A percentile compares a stretch with the other conserved stretches of the same genome.
These are phyloP conservation scores for Lachnellula arida DNA, from an alignment of 2,329 filamentous ascomycete genomes.

Conservation along the genomic window DNA sequence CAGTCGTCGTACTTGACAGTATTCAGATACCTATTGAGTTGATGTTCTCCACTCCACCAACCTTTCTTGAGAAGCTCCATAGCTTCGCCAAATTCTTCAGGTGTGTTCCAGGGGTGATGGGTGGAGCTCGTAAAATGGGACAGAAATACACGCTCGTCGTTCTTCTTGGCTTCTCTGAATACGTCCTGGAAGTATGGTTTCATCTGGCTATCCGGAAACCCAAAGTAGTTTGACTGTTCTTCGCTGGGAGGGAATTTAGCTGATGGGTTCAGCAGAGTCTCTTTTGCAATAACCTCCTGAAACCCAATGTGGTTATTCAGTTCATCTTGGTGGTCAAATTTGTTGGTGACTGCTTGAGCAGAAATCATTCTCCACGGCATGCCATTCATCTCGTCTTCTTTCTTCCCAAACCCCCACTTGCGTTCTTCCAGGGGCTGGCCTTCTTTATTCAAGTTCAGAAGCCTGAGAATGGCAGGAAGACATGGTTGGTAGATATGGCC, in stretches of 20 bases:
- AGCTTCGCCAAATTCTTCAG: constrained; percentile 29
- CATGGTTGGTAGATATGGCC: constrained; percentile 37
- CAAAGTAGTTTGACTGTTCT: constrained; percentile 40
- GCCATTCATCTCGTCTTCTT: neutral
- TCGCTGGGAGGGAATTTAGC: constrained; percentile 30
- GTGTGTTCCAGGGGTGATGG: constrained; percentile 41
- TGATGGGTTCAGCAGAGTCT: constrained; percentile 23
- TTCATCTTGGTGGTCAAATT: constrained; percentile 34
- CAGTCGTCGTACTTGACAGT: constrained; percentile 1
- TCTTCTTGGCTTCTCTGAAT: constrained; percentile 29
- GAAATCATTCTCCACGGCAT: constrained; percentile 33
- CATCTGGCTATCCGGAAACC: constrained; percentile 40
- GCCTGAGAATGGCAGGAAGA: constrained; percentile 33
- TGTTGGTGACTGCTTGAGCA: constrained; percentile 36
- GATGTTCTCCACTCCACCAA: constrained; percentile 12
- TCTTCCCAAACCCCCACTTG: neutral
- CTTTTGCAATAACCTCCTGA: constrained; percentile 28
- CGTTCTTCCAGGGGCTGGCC: neutral
- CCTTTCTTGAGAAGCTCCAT: constrained; percentile 30
- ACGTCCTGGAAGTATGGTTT: constrained; percentile 35
- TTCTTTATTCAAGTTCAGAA: constrained; percentile 32
- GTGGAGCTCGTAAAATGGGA: constrained; percentile 35
- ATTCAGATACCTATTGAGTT: constrained; percentile 36
- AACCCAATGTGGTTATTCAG: constrained; percentile 36
- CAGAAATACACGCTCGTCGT: constrained; percentile 33